phyloP scores from a whole-genome alignment of 257 asterid genomes.

The Solanum lignicaule region DNA sequence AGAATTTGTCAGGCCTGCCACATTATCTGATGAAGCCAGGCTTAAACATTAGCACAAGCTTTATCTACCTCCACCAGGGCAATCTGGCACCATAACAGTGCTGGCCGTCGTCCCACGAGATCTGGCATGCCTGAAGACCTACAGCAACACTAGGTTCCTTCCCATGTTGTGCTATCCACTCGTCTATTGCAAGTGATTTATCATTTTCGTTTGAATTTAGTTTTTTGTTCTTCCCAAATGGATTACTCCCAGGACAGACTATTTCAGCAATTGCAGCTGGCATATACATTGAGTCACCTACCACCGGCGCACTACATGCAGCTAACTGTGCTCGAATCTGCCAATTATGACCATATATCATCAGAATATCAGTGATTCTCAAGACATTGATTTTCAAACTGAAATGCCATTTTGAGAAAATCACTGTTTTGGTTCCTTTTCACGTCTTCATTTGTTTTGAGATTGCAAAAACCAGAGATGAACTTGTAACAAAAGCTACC shows the following conservation, averaged over 20 bases:
- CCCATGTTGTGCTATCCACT: conserved; percentile 75
- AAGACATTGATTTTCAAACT: neutral
- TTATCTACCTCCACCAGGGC: conserved; percentile 77
- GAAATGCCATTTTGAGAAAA: neutral
- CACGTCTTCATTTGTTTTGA: neutral
- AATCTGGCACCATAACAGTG: conserved; percentile 66
- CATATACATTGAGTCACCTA: conserved; percentile 87
- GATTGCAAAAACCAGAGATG: neutral
- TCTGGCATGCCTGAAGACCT: conserved; percentile 81
- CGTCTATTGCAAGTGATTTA: conserved; percentile 38
- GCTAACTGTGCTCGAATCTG: conserved; percentile 86
- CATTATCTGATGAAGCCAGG: neutral
- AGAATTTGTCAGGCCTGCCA: neutral
- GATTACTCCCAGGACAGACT: conserved; percentile 45
- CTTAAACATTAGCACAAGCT: neutral
- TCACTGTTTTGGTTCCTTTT: neutral
- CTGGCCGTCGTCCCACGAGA: conserved; percentile 77
- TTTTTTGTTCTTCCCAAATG: conserved; percentile 43
- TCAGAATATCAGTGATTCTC: neutral
- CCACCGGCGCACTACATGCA: conserved; percentile 71
- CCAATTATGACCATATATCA: conserved; percentile 1
- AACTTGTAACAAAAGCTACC: neutral
- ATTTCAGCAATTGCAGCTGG: conserved; percentile 76
- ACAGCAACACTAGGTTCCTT: conserved; percentile 71
- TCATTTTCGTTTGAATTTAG: conserved; percentile 29